Evolutionary conservation across 805 yeast genomes (phyloP).

Genomic region (Metschnikowia rubicola): DNA sequence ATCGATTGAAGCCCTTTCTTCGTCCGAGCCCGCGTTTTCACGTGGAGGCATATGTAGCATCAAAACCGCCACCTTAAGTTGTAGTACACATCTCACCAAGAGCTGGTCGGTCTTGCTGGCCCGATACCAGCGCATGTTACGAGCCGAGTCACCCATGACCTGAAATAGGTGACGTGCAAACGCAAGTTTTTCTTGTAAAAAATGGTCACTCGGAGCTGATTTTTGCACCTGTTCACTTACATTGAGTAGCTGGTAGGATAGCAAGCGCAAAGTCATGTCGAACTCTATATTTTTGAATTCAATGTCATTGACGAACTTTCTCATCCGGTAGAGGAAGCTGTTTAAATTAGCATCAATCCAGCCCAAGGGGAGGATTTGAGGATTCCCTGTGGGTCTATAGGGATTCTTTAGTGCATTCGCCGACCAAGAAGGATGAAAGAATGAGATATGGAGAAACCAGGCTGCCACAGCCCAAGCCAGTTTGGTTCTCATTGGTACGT

Average conservation of each 20-base stretch:
- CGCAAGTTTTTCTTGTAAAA: neutral
- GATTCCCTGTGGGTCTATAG: no score
- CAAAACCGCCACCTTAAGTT: constrained; percentile 2
- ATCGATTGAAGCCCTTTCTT: no score
- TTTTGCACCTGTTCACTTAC: neutral
- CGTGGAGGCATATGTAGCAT: neutral
- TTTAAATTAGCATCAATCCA: no score
- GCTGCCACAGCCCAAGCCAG: neutral
- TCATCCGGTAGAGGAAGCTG: neutral
- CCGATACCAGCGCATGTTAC: neutral
- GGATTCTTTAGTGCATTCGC: no score
- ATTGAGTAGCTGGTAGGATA: neutral
- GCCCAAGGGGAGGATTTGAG: no score
- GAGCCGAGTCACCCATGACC: neutral
- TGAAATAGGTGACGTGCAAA: neutral
- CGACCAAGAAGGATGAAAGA: no score
- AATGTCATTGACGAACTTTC: neutral
- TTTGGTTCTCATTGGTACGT: no score
- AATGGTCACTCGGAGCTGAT: neutral
- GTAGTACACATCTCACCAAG: neutral
- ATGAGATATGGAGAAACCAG: no score
- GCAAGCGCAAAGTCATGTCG: neutral
- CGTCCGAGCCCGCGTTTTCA: no score
- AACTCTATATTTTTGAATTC: neutral
- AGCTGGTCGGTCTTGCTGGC: neutral